phyloP scores from a whole-genome alignment of 768 basidiomycete genomes.

The Xerocomellus intermedius region DNA sequence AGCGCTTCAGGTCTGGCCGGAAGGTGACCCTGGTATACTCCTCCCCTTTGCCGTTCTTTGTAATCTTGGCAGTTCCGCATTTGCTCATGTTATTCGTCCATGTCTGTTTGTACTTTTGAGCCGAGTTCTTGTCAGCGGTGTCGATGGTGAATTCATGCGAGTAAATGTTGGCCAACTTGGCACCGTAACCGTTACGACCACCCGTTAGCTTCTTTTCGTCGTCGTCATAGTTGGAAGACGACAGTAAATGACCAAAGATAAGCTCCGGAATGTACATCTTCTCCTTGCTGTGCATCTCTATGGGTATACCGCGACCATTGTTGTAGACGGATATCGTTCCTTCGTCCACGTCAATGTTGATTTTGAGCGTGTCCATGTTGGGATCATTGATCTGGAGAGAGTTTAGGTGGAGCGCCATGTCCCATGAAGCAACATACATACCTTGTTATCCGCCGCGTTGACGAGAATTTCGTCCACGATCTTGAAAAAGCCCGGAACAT shows the following conservation, averaged over 20 bases:
- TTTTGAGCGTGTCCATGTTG: conserved; percentile 88
- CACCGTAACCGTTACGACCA: conserved; percentile 97
- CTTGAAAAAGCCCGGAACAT: conserved; percentile 98
- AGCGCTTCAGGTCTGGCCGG: conserved; percentile 86
- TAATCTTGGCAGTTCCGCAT: conserved; percentile 89
- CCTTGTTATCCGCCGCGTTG: conserved; percentile 99
- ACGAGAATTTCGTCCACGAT: conserved; percentile 99
- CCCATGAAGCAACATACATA: conserved; percentile 31
- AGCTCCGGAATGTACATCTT: conserved; percentile 95
- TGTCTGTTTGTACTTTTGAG: conserved; percentile 92
- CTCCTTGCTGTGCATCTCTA: conserved; percentile 91
- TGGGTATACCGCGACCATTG: conserved; percentile 94
- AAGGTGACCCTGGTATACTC: conserved; percentile 94
- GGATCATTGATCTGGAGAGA: conserved; percentile 78
- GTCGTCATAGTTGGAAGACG: conserved; percentile 97
- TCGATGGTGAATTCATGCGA: conserved; percentile 95
- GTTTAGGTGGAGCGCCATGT: not conserved
- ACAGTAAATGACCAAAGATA: conserved; percentile 93
- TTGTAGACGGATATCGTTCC: conserved; percentile 91
- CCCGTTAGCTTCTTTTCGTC: conserved; percentile 98
- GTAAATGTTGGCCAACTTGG: conserved; percentile 98
- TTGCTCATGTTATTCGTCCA: conserved; percentile 93
- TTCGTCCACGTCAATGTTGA: conserved; percentile 81
- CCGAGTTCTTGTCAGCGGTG: conserved; percentile 83
- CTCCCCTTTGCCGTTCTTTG: conserved; percentile 81